A percentile compares a stretch with the other conserved stretches of the same genome.
Evolutionary conservation across 768 basidiomycete species (phyloP).

Genomic region (Panus rudis): DNA sequence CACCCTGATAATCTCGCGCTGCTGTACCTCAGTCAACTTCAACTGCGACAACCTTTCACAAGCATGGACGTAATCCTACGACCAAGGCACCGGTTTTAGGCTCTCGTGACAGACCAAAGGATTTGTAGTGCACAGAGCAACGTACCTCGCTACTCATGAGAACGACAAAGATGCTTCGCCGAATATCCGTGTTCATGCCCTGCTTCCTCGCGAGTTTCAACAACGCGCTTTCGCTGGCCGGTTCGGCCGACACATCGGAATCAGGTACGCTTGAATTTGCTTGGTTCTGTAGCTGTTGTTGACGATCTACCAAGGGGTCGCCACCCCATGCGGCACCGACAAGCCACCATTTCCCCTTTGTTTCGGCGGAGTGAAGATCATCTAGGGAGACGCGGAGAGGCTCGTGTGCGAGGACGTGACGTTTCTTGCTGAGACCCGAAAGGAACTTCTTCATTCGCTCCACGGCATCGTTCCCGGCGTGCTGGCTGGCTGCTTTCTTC

Average conservation of each 20-base stretch:
- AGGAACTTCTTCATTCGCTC: conserved; percentile 89
- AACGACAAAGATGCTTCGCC: conserved; percentile 85
- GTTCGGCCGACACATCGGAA: conserved; percentile 24
- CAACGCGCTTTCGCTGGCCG: conserved; percentile 35
- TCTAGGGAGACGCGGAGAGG: conserved; percentile 77
- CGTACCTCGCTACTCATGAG: conserved; percentile 93
- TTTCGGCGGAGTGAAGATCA: conserved; percentile 81
- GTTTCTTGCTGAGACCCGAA: conserved; percentile 64
- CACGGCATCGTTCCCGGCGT: conserved; percentile 69
- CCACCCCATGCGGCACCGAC: conserved; percentile 96
- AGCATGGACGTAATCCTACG: conserved; percentile 94
- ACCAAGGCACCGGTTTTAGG: background rate
- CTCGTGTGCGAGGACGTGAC: conserved; percentile 76
- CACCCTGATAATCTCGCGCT: conserved; percentile 92
- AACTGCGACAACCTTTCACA: conserved; percentile 84
- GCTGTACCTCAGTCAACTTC: conserved; percentile 81
- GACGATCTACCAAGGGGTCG: conserved; percentile 77
- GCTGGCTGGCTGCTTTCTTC: conserved; percentile 55
- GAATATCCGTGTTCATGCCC: conserved; percentile 98
- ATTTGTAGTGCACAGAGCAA: conserved; percentile 6
- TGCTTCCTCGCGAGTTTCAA: conserved; percentile 84
- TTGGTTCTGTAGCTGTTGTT: too few relatives aligned
- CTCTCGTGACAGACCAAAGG: background rate
- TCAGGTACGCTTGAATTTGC: conserved; percentile 19
- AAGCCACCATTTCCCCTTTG: conserved; percentile 97